Base-by-base conservation (phyloP, 106 monocot species). In the Acorus gramineus region DNA sequence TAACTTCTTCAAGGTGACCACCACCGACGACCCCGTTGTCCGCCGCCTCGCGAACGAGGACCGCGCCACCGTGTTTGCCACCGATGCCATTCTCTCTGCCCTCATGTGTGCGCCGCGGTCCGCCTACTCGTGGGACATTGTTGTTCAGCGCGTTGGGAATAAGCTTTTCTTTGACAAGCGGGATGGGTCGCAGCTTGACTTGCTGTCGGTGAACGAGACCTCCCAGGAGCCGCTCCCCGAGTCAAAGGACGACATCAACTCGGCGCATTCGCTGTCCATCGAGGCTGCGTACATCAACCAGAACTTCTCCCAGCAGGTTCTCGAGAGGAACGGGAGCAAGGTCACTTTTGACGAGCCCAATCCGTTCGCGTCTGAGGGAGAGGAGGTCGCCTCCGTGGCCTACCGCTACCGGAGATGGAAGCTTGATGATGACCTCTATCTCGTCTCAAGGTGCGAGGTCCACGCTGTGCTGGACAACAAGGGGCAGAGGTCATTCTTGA, bases 101-200 rank as follows among this genome's bases (percentile, higher is more conserved):
- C 82, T 96, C 11, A 96, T 96, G 95, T 96, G 95, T 58, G 74
- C 90, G 5, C 95, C 95, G 4, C 77, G 95, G 8, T 87, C 87
- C 9, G 82, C 83, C 10, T 81, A 81, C 54, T 90, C 90, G 0
- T 96, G 95, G 95, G 95, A 96, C 63, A 78, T 96, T 14, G 81
- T 96, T 43, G 71, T 96, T 46, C 95, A 96, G 82, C 77, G 90
- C 14, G 95, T 96, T 1, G 95, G 95, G 11, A 96, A 90, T 74
- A 96, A 96, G 78, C 78, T 96, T 44, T 96, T 96, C 79, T 85
- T 96, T 42, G 95, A 96, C 71, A 96, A 96, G 79, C 81, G 95
- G 28, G 95, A 96, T 53, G 86, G 95, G 11, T 96, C 95, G n/a
- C 95, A 96, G 77, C 77, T 96, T 12, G 95, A 96, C 54, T 64